Evolutionary conservation across 192 early-diverging fungal genomes (phyloP).

Genomic region (Tieghemiomyces parasiticus): DNA sequence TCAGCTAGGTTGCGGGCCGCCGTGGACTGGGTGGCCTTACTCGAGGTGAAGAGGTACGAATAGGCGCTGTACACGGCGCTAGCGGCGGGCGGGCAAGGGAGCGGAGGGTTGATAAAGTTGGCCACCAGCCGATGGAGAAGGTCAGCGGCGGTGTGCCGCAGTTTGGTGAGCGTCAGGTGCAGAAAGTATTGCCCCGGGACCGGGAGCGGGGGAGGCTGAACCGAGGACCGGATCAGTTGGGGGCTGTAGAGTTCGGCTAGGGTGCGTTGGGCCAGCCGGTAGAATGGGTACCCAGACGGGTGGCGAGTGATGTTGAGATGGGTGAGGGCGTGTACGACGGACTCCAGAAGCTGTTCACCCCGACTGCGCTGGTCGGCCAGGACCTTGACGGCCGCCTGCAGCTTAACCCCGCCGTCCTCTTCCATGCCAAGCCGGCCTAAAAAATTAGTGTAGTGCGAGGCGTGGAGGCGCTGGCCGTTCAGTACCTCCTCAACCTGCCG

Average conservation of each 20-base stretch:
- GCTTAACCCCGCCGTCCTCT: neutral
- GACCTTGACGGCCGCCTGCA: slow-evolving; percentile 5
- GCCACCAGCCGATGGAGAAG: slow-evolving; percentile 5
- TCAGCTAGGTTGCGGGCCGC: neutral
- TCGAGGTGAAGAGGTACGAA: slow-evolving; percentile 8
- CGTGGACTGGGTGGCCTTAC: neutral
- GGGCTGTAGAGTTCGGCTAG: slow-evolving; percentile 3
- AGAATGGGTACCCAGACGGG: slow-evolving; percentile 1
- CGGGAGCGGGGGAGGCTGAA: neutral
- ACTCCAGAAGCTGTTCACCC: slow-evolving; percentile 2
- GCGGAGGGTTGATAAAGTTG: neutral
- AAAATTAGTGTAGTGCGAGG: slow-evolving; percentile 5
- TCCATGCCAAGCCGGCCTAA: neutral
- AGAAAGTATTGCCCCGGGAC: neutral
- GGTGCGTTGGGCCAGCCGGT: neutral
- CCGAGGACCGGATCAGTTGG: neutral
- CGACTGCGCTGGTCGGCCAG: slow-evolving; percentile 8
- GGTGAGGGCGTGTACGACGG: neutral
- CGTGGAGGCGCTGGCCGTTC: slow-evolving; percentile 8
- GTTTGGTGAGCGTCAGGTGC: slow-evolving; percentile 2
- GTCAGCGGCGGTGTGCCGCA: neutral
- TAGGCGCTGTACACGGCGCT: slow-evolving; percentile 7
- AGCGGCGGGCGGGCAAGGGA: neutral
- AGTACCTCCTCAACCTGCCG: neutral
- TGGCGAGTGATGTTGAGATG: neutral